These are phyloP conservation scores for Pseudogymnoascus pannorum DNA, from an alignment of 2,329 filamentous ascomycete genomes.

Conservation along the genomic window DNA sequence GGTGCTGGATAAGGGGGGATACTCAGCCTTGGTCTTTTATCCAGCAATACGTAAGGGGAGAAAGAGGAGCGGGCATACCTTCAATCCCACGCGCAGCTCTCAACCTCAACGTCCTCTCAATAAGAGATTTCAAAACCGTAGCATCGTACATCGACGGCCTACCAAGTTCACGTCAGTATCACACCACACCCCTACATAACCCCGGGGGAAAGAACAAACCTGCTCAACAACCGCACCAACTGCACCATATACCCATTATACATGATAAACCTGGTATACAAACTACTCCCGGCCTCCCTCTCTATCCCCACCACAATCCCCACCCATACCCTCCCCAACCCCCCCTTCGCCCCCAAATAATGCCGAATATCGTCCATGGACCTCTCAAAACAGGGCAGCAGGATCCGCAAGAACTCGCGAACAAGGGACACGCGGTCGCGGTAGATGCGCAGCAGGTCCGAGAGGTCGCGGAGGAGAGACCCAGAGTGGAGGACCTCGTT, in stretches of 20 bases:
- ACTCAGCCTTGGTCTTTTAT: neutral
- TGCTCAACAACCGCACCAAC: conserved; percentile 43
- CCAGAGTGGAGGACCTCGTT: conserved; percentile 30
- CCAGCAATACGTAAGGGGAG: neutral
- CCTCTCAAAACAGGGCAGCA: conserved; percentile 48
- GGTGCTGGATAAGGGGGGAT: neutral
- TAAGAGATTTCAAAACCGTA: conserved; percentile 44
- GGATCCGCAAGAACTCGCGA: conserved; percentile 47
- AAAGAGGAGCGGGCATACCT: conserved; percentile 28
- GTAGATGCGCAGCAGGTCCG: conserved; percentile 47
- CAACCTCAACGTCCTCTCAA: conserved; percentile 42
- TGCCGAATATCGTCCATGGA: conserved; percentile 46
- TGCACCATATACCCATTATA: conserved; percentile 48
- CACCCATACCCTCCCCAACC: conserved; percentile 46
- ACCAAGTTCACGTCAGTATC: neutral
- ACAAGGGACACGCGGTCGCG: conserved; percentile 42
- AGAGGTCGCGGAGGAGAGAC: conserved; percentile 45
- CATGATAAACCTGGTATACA: conserved; percentile 47
- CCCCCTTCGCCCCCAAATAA: conserved; percentile 44
- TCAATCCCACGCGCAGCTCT: conserved; percentile 46
- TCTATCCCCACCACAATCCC: conserved; percentile 51
- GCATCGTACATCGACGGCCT: conserved; percentile 48
- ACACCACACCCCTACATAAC: neutral
- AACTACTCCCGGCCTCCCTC: conserved; percentile 42
- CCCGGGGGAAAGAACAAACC: conserved; percentile 31